Evolutionary conservation across 495 filamentous ascomycete genomes (phyloP), one percentile per base, ranked within the genome.

Genomic region (Talaromyces stipitatus): DNA sequence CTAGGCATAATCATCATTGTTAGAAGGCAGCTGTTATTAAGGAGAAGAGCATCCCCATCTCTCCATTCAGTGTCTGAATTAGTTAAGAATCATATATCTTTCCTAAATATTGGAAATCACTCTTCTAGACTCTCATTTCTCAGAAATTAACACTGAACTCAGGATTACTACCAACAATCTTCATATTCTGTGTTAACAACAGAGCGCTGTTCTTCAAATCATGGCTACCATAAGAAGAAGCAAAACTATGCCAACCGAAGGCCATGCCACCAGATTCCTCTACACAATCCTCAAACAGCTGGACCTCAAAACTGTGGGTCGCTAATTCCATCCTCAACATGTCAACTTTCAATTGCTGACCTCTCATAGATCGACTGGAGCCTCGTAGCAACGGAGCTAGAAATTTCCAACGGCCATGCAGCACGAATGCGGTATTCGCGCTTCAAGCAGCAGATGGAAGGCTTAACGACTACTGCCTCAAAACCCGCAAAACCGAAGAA

Each of bases 361-460:
- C 22, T 54, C 58, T 20, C 28, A 28, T 51, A 90, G 87, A 83
- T 90, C 61, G 83, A 91, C 66, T 91, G 87, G 88, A 84, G 80
- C 60, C 67, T 76, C 55, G 86, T 91, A 23, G 86, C 88, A 23
- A 56, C 68, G 6, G 74, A 85, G 45, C 66, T 78, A 2, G 75
- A 80, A 54, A 88, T 90, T 57, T 86, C 86, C 60, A 91, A 90
- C 64, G 87, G 86, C 63, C 88, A 91, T 68, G 88, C 88, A 8
- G 86, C 88, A 28, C 85, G 88, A 46, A 91, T 91, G 88, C 85
- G 88, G 30, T 91, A 82, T 68, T 84, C 82, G 20, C 83, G 88
- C 38, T 89, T 90, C 72, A 74, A 73, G 57, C 73, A 78, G 58
- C 78, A 82, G 52, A 83, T 84, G 76, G 82, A 85, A 56, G 78